Conservation (phyloP, 2,329 filamentous ascomycete genomes). For the Beauveria varroae region DNA sequence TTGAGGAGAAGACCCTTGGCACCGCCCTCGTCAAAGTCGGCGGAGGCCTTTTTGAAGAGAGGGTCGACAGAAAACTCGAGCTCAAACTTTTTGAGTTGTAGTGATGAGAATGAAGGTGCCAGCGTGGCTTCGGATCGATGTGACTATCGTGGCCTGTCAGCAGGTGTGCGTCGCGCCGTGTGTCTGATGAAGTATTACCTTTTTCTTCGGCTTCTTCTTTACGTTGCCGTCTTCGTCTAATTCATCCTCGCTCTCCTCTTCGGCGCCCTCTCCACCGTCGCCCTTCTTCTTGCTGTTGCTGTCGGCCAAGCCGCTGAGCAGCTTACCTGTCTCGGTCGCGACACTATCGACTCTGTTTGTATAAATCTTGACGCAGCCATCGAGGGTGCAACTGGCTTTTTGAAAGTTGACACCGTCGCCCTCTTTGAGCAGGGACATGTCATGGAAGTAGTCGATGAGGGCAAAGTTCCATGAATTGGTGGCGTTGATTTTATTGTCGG, state of each 20-base stretch:
- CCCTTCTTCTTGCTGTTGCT: slow-evolving; percentile 70
- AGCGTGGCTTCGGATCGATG: slow-evolving; percentile 86
- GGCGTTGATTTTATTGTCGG: slow-evolving; percentile 98
- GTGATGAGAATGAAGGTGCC: slow-evolving; percentile 74
- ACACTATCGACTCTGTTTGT: slow-evolving; percentile 97
- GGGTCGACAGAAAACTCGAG: slow-evolving; percentile 95
- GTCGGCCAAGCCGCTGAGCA: slow-evolving; percentile 88
- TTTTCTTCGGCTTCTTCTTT: slow-evolving; percentile 63
- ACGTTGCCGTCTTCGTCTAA: slow-evolving; percentile 54
- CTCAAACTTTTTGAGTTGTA: slow-evolving; percentile 96
- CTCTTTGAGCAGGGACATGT: slow-evolving; percentile 95
- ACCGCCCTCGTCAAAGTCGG: slow-evolving; percentile 96
- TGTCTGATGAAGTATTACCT: slow-evolving; percentile 41
- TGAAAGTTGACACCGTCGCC: slow-evolving; percentile 98
- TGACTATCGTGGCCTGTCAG: slow-evolving; percentile 30
- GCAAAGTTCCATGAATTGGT: slow-evolving; percentile 99
- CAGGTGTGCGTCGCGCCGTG: background rate
- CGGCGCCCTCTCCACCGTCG: slow-evolving; percentile 56
- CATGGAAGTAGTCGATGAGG: slow-evolving; percentile 99
- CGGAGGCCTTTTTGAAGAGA: slow-evolving; percentile 97
- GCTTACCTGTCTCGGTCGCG: slow-evolving; percentile 90
- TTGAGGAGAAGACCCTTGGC: slow-evolving; percentile 93
- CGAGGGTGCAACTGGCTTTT: slow-evolving; percentile 92
- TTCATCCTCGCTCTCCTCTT: slow-evolving; percentile 59
- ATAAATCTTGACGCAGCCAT: slow-evolving; percentile 98